Evolutionary conservation across 2,329 filamentous ascomycete species (phyloP), one percentile per base, ranked within the genome.

Genomic region (Trichoderma aggressivum): DNA sequence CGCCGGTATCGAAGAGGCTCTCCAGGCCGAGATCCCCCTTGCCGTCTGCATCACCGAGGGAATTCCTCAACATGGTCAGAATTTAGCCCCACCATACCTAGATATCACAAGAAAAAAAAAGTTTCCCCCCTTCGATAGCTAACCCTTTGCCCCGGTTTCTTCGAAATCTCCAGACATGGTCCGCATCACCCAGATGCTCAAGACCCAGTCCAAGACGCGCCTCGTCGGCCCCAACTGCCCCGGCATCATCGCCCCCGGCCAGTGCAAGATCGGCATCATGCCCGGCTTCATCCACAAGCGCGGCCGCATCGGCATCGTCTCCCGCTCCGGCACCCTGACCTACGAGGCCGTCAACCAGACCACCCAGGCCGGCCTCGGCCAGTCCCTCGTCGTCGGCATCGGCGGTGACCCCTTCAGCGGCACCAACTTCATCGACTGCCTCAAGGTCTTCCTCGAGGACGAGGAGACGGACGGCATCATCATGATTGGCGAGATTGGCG

Each of bases 251-350:
- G 95, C 88, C 70, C 89, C 89, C 73, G 96, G 95, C 78, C 95
- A 97, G 90, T 99, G 96, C 90, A 99, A 99, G 88, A 98, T 99
- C 81, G 96, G 96, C 81, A 99, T 99, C 86, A 98, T 99, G 96
- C 82, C 96, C 75, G 96, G 96, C 79, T 98, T 98, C 89, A 98
- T 99, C 86, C 96, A 99, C 91, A 98, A 98, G 90, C 94, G 94
- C 84, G 96, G 96, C 79, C 94, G 96, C 83, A 94, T 99, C 81
- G 96, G 96, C 81, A 98, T 99, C 83, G 96, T 99, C 84, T 98
- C 94, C 78, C 93, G 96, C 79, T 98, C 96, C 80, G 96, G 96
- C 80, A 99, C 96, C 77, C 91, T 99, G 75, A 99, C 96, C 80
- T 99, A 99, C 87, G 96, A 99, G 87, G 96, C 96, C 81, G 96